Conservation (phyloP, 1,284 basidiomycete genomes). For the Xerocomus minutiporus region DNA sequence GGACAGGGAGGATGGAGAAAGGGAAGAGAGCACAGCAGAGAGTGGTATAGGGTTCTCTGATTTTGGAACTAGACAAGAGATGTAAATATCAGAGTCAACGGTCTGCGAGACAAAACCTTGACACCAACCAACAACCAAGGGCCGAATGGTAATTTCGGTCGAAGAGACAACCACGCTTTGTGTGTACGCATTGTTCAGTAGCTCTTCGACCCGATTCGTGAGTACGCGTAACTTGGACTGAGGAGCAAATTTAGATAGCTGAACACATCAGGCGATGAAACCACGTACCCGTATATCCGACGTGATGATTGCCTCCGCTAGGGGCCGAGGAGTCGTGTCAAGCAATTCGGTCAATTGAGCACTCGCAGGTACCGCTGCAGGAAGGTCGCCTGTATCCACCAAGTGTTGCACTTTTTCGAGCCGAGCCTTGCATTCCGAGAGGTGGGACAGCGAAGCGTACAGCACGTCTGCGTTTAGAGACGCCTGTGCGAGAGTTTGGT, state of each 20-base stretch:
- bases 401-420: slow-evolving; percentile 42
- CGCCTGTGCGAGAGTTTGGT: slow-evolving; percentile 58
- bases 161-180: slow-evolving; percentile 51
- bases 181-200: slow-evolving; percentile 63
- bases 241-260: slow-evolving; percentile 3
- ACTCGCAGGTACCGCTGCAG: slow-evolving; percentile 50
- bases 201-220: slow-evolving; percentile 61
- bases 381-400: slow-evolving; percentile 53
- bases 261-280: neutral
- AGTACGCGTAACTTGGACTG: slow-evolving; percentile 54
- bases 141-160: slow-evolving; percentile 45
- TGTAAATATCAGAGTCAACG: neutral
- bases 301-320: slow-evolving; percentile 49
- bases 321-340: slow-evolving; percentile 45
- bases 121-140: slow-evolving; percentile 54
- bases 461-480: slow-evolving; percentile 49
- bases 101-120: neutral
- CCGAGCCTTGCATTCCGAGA: slow-evolving; percentile 47
- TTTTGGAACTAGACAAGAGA: slow-evolving; percentile 45
- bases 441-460: slow-evolving; percentile 48
- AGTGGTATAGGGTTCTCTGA: slow-evolving; percentile 50
- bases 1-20: slow-evolving; percentile 52
- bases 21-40: slow-evolving; percentile 53
- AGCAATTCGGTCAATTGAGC: slow-evolving; percentile 43
- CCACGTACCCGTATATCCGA: slow-evolving; percentile 53